phyloP scores from a whole-genome alignment of 2,329 filamentous ascomycete species.

The Colletotrichum sp. region DNA sequence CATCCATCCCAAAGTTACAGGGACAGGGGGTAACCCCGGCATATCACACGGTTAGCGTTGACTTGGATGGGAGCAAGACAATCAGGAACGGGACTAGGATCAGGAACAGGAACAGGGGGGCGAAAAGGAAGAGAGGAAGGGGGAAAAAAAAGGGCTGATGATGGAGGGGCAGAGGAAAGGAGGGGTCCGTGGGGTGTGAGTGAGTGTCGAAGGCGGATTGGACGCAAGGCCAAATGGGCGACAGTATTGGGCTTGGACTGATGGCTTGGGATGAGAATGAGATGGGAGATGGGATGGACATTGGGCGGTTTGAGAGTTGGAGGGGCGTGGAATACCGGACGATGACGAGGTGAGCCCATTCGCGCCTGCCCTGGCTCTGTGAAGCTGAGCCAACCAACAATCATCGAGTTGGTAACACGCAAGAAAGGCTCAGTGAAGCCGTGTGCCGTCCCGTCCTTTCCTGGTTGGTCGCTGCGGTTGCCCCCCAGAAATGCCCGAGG shows the following conservation, averaged over 20 bases:
- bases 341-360: background rate
- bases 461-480: background rate
- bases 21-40: conserved; percentile 9
- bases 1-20: conserved; percentile 23
- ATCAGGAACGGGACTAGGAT: conserved; percentile 5
- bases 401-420: background rate
- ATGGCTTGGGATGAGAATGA: background rate
- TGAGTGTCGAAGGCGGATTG: background rate
- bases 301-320: background rate
- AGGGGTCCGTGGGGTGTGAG: background rate
- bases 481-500: conserved; percentile 9
- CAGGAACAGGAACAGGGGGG: background rate
- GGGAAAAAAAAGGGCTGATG: background rate
- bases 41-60: conserved; percentile 13
- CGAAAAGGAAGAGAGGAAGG: background rate
- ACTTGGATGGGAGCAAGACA: conserved; percentile 7
- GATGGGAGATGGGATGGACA: background rate
- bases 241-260: background rate
- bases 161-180: background rate
- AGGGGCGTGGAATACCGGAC: background rate
- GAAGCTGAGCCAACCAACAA: background rate
- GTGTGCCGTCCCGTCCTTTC: background rate
- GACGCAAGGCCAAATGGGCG: background rate
- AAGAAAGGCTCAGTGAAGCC: background rate
- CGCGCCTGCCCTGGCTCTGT: background rate